These are phyloP conservation scores for Tolypocladium capitatum DNA, from an alignment of 2,329 filamentous ascomycete species.

Conservation along the genomic window DNA sequence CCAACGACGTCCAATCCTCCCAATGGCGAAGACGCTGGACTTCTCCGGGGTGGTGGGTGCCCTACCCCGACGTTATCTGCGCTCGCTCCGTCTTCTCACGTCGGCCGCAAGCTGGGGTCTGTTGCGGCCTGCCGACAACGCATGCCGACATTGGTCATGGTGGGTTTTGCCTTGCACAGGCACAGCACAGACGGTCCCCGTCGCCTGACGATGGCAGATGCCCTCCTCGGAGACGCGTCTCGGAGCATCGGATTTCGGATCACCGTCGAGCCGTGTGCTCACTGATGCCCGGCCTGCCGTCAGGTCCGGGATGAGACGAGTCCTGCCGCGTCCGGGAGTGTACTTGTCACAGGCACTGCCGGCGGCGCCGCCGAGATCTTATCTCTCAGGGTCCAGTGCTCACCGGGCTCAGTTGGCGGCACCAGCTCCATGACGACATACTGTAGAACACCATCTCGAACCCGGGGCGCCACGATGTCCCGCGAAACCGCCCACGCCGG, in stretches of 20 bases:
- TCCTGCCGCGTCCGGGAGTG: slow-evolving; percentile 1
- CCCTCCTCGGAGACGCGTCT: background rate
- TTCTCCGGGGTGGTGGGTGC: background rate
- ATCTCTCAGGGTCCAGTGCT: slow-evolving; percentile 24
- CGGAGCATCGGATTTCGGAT: background rate
- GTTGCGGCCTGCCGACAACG: background rate
- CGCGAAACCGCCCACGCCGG: slow-evolving; percentile 17
- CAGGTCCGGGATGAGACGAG: slow-evolving; percentile 1
- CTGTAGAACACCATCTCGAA: slow-evolving; percentile 30
- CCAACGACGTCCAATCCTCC: background rate
- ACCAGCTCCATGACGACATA: slow-evolving; percentile 35
- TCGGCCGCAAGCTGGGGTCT: background rate
- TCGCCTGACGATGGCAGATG: background rate
- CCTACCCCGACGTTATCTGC: background rate
- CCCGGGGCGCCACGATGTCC: slow-evolving; percentile 32
- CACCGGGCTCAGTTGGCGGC: slow-evolving; percentile 21
- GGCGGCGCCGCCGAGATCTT: slow-evolving; percentile 10
- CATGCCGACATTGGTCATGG: background rate
- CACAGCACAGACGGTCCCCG: too few relatives aligned
- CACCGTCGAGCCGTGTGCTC: background rate
- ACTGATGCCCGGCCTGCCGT: background rate
- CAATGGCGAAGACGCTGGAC: background rate
- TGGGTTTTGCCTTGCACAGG: background rate
- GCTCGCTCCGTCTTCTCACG: background rate
- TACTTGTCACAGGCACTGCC: slow-evolving; percentile 4